These are phyloP conservation scores for Globisporangium radiosum DNA, from an alignment of 352 stramenopile species.

Conservation along the genomic window DNA sequence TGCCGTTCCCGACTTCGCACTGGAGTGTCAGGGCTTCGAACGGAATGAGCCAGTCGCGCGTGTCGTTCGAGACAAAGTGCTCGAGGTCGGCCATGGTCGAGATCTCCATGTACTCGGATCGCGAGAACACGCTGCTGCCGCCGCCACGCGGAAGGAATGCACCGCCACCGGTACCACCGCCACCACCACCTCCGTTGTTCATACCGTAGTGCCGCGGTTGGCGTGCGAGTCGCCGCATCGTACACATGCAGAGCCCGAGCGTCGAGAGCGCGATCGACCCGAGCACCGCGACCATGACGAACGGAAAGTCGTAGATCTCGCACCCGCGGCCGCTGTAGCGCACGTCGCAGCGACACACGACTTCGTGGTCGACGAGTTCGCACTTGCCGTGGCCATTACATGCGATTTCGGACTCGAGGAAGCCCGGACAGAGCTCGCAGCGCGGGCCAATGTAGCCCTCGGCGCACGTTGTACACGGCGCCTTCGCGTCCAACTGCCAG, in stretches of 20 bases:
- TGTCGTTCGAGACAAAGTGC: slow-evolving; percentile 85
- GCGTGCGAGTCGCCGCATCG: slow-evolving; percentile 69
- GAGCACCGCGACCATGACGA: slow-evolving; percentile 74
- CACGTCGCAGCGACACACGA: slow-evolving; percentile 64
- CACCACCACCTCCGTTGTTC: no score
- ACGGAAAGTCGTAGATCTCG: slow-evolving; percentile 83
- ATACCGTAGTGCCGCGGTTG: slow-evolving; percentile 36
- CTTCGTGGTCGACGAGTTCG: slow-evolving; percentile 38
- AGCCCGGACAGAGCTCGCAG: slow-evolving; percentile 69
- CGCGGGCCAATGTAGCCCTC: slow-evolving; percentile 71
- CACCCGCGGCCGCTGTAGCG: slow-evolving; percentile 67
- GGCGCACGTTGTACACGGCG: slow-evolving; percentile 65
- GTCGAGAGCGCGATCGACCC: slow-evolving; percentile 76
- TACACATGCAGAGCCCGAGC: slow-evolving; percentile 83
- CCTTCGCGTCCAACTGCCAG: slow-evolving; percentile 53
- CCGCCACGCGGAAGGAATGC: slow-evolving; percentile 25
- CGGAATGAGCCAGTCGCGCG: slow-evolving; percentile 85
- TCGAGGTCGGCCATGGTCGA: slow-evolving; percentile 81
- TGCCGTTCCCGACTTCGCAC: slow-evolving; percentile 80
- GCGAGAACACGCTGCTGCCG: slow-evolving; percentile 51
- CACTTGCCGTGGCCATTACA: slow-evolving; percentile 74
- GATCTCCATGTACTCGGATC: slow-evolving; percentile 83
- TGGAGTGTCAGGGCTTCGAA: slow-evolving; percentile 86
- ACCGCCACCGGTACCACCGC: background rate
- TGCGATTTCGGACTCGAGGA: slow-evolving; percentile 55